These are phyloP conservation scores for Lactarius tabidus DNA, from an alignment of 768 basidiomycete species.

Conservation along the genomic window DNA sequence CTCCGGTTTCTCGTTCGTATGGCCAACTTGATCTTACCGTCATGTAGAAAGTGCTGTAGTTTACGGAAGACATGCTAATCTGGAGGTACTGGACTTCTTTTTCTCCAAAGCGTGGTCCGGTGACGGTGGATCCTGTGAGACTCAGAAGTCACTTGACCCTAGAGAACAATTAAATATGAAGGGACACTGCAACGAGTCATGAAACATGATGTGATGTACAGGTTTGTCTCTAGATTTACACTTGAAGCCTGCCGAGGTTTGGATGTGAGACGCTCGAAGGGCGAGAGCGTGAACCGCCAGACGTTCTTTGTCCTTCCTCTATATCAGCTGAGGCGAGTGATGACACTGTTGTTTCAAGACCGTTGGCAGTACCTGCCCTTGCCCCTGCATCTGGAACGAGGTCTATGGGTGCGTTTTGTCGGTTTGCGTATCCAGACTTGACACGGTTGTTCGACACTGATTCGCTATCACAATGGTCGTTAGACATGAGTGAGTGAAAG, in stretches of 20 bases:
- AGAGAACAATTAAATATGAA: slow-evolving; percentile 1
- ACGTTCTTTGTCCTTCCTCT: slow-evolving; percentile 22
- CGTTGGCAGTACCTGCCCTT: slow-evolving; percentile 59
- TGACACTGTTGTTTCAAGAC: slow-evolving; percentile 55
- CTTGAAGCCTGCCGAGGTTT: background rate
- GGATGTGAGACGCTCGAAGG: background rate
- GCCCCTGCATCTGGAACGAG: slow-evolving; percentile 68
- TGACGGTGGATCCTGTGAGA: background rate
- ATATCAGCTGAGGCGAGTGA: slow-evolving; percentile 39
- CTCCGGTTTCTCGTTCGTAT: background rate
- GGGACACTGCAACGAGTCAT: background rate
- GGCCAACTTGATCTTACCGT: background rate
- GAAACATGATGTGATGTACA: background rate
- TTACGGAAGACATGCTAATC: slow-evolving; percentile 3
- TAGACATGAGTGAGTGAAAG: slow-evolving; percentile 1
- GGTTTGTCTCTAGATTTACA: background rate
- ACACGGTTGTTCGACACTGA: slow-evolving; percentile 78
- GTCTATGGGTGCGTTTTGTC: slow-evolving; percentile 63
- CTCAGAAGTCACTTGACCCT: slow-evolving; percentile 2
- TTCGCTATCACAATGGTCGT: slow-evolving; percentile 46
- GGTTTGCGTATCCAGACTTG: slow-evolving; percentile 66
- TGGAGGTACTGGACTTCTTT: background rate
- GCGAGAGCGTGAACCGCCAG: background rate
- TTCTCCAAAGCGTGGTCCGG: background rate
- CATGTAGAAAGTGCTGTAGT: background rate